These are phyloP conservation scores for Ceratobasidium sp. DNA, from an alignment of 1,284 basidiomycete genomes.

Conservation along the genomic window DNA sequence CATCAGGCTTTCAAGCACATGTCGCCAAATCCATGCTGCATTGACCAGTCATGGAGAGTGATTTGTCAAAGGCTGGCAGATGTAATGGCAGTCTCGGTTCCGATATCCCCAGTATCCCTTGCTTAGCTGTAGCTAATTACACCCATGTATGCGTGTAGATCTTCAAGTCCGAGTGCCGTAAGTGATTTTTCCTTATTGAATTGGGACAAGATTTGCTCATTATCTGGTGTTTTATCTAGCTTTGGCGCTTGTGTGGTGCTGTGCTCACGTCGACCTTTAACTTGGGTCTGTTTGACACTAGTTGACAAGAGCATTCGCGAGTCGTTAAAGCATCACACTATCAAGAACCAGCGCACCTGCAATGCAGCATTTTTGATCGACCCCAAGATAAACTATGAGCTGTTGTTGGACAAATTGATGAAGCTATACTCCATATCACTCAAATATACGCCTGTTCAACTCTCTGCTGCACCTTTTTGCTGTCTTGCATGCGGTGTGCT, in stretches of 20 bases:
- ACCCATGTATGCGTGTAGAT: no score
- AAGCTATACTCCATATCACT: conserved; percentile 66
- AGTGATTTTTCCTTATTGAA: no score
- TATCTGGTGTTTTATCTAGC: conserved; percentile 13
- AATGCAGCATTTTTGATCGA: conserved; percentile 52
- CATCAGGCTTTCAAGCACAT: conserved; percentile 76
- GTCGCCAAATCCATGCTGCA: conserved; percentile 78
- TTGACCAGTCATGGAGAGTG: conserved; percentile 84
- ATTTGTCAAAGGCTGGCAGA: no score
- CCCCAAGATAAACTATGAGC: conserved; percentile 47
- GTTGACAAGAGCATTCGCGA: conserved; percentile 46
- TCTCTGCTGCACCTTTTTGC: no score
- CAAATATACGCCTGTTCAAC: no score
- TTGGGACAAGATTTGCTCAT: no score
- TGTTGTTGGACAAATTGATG: conserved; percentile 56
- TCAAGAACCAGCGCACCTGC: conserved; percentile 46
- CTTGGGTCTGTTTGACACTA: neutral
- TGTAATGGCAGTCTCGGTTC: no score
- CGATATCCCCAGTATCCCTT: no score
- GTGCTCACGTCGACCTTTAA: conserved; percentile 33
- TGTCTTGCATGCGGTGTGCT: no score
- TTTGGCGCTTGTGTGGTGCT: conserved; percentile 28
- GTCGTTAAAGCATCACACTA: conserved; percentile 42
- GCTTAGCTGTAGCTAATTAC: no score
- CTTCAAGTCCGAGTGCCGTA: no score